Base-by-base conservation (phyloP, 106 monocot species). In the Platanthera guangdongensis region DNA sequence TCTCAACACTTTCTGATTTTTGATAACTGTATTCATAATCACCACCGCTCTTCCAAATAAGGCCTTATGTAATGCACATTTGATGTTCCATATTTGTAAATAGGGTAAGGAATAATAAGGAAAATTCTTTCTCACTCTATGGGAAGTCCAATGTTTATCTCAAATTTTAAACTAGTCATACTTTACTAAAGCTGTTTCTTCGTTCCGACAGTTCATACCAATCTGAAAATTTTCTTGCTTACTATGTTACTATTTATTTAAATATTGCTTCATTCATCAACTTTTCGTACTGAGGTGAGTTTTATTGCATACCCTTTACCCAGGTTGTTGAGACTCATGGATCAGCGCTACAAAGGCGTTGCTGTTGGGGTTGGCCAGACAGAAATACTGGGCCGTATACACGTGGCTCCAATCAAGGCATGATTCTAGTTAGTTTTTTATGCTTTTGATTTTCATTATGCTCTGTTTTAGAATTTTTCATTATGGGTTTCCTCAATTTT, bases 311-410 rank as follows among this genome's bases (percentile, higher is more conserved):
- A 57, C 68, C 50, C 72, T 94, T 93, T 22, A 57, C 68, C 50
- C 72, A 97, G 97, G 81, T 88, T 97, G 78, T 81, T 88, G 77
- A 93, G 97, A 88, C 91, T 97, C 55, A 76, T 97, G 62, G 97
- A 97, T 83, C 91, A 94, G 83, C 87, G 97, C 15, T 97, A 87
- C 51, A 87, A 52, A 64, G 97, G 97, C 51, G 69, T 97, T 80
- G 97, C 97, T 62, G 81, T 97, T 82, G 97, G 97, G 47, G 97
- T 97, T 77, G 97, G 97, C 47, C 97, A 97, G 64, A 94, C 91
- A 55, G 97, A 97, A 82, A 97, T 97, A 71, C 54, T 97, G 12
- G 97, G 97, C 9, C 85, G 97, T 52, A 92, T 97, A 76, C 97
- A 97, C 86, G 91, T 94, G 0, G 97, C 97, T 57, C 86, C 84